Evolutionary conservation across 2,329 filamentous ascomycete genomes (phyloP), one percentile per base, ranked within the genome.

Genomic region (Fusarium oxysporum): DNA sequence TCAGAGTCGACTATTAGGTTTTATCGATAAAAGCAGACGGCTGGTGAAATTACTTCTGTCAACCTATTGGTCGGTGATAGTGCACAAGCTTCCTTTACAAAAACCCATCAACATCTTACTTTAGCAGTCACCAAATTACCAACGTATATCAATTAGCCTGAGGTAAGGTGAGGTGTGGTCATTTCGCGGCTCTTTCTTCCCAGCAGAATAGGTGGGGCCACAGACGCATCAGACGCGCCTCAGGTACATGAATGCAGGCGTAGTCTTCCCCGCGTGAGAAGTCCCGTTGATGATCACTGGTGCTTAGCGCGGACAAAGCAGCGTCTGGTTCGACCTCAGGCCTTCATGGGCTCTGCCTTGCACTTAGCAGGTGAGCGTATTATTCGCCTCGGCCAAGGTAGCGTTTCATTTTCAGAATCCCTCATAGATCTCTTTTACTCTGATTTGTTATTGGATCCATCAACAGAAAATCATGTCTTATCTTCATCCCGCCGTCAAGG

Each of bases 161-260:
- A 63, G 23, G 50, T 41, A 12, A 40, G 33, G 23, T 28, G 54
- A 57, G 21, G 32, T 73, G 74, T 73, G 57, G 73, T 77, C 62
- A 58, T 58, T 68, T 63, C 64, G 73, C 71, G 73, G 75, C 73
- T 77, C 75, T 77, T 59, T 57, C 59, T 62, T 64, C 53, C 64
- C 35, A 53, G 38, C 32, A 47, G 19, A 51, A 40, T 43, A 54
- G 71, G 72, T 70, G 72, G 71, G 64, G 62, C 66, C 44, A 65
- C 71, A 75, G 74, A 74, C 76, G 76, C 74, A 77, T 75, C 62
- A 65, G 61, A 71, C 73, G 70, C 71, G 76, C 68, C 55, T 68
- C 62, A 40, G 63, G 62, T 77, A 78, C 76, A 53, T 68, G 40
- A 19, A 57, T 48, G 28, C 28, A 44, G 48, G 37, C 47, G 23